phyloP scores from a whole-genome alignment of 2,329 filamentous ascomycete species.

The Trichoderma lentiforme region DNA sequence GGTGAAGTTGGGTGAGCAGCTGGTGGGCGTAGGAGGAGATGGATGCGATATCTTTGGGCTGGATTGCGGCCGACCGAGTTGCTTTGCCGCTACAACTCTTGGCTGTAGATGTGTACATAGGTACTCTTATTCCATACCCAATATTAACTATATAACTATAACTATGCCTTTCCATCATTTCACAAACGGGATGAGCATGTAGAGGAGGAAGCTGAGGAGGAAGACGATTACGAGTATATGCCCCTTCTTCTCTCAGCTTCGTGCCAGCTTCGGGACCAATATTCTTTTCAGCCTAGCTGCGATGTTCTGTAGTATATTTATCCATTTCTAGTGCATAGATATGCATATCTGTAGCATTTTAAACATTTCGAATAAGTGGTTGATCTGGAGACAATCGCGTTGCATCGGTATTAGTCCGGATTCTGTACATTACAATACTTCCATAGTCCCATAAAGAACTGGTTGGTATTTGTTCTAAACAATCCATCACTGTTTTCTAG shows the following conservation, averaged over 20 bases:
- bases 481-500: not conserved
- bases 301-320: no score
- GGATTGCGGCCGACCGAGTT: not conserved
- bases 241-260: not conserved
- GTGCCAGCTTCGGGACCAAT: not conserved
- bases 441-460: no score
- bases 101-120: not conserved
- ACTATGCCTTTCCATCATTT: not conserved
- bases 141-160: not conserved
- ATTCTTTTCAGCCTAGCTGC: not conserved
- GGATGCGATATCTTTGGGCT: not conserved
- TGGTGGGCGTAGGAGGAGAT: not conserved
- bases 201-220: not conserved
- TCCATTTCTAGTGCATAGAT: no score
- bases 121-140: not conserved
- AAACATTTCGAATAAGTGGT: no score
- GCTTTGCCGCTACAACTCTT: not conserved
- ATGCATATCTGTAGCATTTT: no score
- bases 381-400: no score
- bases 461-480: not conserved
- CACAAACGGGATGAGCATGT: not conserved
- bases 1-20: not conserved
- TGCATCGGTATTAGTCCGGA: not conserved
- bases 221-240: not conserved
- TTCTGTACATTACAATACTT: no score